These are phyloP conservation scores for Afroboletus lepidellus DNA, from an alignment of 1,284 basidiomycete genomes.

Conservation along the genomic window DNA sequence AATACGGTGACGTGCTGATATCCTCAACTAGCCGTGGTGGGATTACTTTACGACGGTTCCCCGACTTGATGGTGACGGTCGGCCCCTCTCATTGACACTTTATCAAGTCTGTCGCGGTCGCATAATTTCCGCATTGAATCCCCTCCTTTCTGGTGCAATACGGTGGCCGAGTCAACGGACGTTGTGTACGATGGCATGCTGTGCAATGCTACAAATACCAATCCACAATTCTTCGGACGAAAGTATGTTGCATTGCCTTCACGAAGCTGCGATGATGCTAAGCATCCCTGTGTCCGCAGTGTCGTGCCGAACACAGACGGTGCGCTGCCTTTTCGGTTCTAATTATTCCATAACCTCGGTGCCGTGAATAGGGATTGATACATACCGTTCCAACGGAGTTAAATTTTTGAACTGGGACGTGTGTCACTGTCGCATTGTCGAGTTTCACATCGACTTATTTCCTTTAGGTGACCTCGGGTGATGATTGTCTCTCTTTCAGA, in stretches of 20 bases:
- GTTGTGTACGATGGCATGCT: no score
- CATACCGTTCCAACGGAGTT: conserved; percentile 52
- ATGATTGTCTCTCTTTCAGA: conserved; percentile 61
- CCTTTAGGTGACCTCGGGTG: conserved; percentile 52
- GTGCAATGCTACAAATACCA: no score
- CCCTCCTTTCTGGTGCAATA: conserved; percentile 42
- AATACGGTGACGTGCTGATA: no score
- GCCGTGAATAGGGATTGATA: conserved; percentile 34
- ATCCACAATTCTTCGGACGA: no score
- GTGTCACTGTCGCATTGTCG: conserved; percentile 3
- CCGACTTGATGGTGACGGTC: conserved; percentile 54
- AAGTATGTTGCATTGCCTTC: no score
- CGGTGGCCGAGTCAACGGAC: conserved; percentile 30
- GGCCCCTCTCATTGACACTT: conserved; percentile 30
- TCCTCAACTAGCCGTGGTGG: conserved; percentile 39
- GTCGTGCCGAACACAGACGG: conserved; percentile 68
- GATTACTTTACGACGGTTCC: conserved; percentile 39
- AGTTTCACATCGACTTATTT: background rate
- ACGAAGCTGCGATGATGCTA: no score
- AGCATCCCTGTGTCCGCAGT: conserved; percentile 28
- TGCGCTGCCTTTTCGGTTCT: conserved; percentile 16
- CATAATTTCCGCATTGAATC: background rate
- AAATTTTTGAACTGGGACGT: conserved; percentile 53
- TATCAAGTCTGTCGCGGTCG: no score
- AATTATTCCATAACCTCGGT: background rate